A percentile compares a stretch with the other conserved stretches of the same genome.
phyloP scores from a whole-genome alignment of 1,284 basidiomycete genomes.

The Coniferiporia sulphurascens region DNA sequence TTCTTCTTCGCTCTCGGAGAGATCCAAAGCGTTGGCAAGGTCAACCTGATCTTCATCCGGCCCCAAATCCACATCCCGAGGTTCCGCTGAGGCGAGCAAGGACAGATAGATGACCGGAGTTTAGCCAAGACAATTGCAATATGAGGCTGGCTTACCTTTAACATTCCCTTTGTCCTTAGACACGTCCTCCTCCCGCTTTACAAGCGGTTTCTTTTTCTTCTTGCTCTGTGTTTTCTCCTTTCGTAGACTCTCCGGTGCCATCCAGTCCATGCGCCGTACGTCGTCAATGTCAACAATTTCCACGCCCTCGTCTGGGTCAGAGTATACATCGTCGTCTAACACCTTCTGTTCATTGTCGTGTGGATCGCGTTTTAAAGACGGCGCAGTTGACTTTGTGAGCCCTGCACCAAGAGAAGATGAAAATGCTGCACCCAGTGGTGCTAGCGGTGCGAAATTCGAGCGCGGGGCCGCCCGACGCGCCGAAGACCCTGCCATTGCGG shows the following conservation, averaged over 20 bases:
- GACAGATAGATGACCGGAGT: neutral
- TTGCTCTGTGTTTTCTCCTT: slow-evolving; percentile 43
- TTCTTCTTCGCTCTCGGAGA: slow-evolving; percentile 83
- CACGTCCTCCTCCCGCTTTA: slow-evolving; percentile 23
- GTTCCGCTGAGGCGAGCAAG: slow-evolving; percentile 3
- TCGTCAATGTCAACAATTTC: slow-evolving; percentile 86
- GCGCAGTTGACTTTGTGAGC: slow-evolving; percentile 39
- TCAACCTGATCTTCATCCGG: slow-evolving; percentile 42
- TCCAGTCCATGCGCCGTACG: slow-evolving; percentile 79
- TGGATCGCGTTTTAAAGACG: slow-evolving; percentile 40
- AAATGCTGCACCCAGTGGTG: slow-evolving; percentile 34
- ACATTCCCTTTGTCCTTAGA: slow-evolving; percentile 41
- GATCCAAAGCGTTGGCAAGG: slow-evolving; percentile 67
- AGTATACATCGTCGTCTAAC: slow-evolving; percentile 64
- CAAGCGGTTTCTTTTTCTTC: slow-evolving; percentile 33
- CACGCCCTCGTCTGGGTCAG: slow-evolving; percentile 85
- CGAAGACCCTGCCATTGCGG: slow-evolving; percentile 55
- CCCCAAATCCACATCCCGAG: slow-evolving; percentile 8
- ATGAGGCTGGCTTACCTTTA: slow-evolving; percentile 32
- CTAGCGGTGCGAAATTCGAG: slow-evolving; percentile 46
- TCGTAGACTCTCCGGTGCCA: slow-evolving; percentile 78
- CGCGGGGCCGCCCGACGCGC: slow-evolving; percentile 46
- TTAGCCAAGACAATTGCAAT: neutral
- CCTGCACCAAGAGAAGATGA: slow-evolving; percentile 42
- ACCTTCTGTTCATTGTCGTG: slow-evolving; percentile 23